phyloP scores from a whole-genome alignment of 2,329 filamentous ascomycete species.

The Tolypocladium tundrense region DNA sequence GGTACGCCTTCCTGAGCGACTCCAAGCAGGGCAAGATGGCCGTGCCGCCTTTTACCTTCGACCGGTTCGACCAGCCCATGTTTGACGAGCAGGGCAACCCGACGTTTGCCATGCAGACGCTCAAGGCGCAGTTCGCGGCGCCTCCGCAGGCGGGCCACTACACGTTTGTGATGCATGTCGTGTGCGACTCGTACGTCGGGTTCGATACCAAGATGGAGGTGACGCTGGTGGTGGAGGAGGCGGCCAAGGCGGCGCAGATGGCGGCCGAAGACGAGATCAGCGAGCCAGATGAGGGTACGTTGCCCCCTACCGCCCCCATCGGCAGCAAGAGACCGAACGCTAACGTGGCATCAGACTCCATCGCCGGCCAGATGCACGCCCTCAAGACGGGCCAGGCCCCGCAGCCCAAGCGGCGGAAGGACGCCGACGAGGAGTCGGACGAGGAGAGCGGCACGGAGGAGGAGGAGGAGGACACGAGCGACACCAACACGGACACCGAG shows the following conservation, averaged over 20 bases:
- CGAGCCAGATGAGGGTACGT: constrained; percentile 91
- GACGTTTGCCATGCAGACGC: constrained; percentile 88
- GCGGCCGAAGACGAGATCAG: constrained; percentile 89
- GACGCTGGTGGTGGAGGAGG: constrained; percentile 79
- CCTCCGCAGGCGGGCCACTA: constrained; percentile 88
- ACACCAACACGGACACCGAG: constrained; percentile 60
- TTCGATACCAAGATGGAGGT: constrained; percentile 91
- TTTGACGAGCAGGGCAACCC: constrained; percentile 72
- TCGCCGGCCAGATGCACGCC: constrained; percentile 83
- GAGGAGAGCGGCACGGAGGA: constrained; percentile 77
- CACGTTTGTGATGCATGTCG: constrained; percentile 85
- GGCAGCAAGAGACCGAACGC: constrained; percentile 1
- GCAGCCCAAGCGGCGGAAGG: constrained; percentile 46
- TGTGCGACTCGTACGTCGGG: constrained; percentile 92
- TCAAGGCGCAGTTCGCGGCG: constrained; percentile 95
- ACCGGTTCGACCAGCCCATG: constrained; percentile 81
- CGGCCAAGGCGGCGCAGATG: constrained; percentile 71
- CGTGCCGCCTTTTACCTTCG: constrained; percentile 93
- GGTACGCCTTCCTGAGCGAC: constrained; percentile 92
- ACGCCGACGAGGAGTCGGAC: constrained; percentile 49
- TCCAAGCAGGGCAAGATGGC: constrained; percentile 92
- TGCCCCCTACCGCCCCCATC: neutral
- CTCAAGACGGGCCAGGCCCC: constrained; percentile 61
- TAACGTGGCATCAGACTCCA: constrained; percentile 51
- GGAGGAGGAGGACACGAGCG: constrained; percentile 52